Evolutionary conservation across 495 filamentous ascomycete species (phyloP), one percentile per base, ranked within the genome.

Genomic region (Penicillium fimorum): DNA sequence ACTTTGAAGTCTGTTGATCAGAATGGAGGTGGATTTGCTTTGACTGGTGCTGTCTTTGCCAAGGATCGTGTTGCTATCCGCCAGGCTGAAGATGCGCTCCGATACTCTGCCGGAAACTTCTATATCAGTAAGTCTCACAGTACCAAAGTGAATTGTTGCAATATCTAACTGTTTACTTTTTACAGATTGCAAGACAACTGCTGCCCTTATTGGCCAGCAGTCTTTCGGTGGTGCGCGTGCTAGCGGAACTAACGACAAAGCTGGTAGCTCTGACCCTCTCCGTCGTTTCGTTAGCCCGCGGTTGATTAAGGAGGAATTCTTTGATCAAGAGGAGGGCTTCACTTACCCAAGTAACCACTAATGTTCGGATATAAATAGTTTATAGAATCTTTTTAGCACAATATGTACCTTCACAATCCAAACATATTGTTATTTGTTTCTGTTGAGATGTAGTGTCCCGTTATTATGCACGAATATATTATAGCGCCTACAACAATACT

Each of bases 161-260:
- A n/a, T 40, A 10, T 35, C 40, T 51, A 57, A 55, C 15, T 10
- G 22, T 50, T 32, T 50, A 9, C 3, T 9, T 35, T 35, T 15
- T 41, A n/a, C 40, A 78, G 75, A 91, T 71, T 89, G 87, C 77
- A 92, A 92, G 79, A 87, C 82, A 52, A 93, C 89, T 4, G 89
- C 87, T 13, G 89, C 89, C 7, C 82, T 93, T 17, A 88, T 92
- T 10, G 89, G 88, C 8, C 89, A 92, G 76, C 89, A 93, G 69
- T 82, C 88, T 32, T 92, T 93, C 65, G 89, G 89, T 25, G 89
- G 89, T 43, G 80, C 83, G 42, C 77, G 89, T 47, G 82, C 85
- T 18, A 90, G 86, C 60, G 89, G 89, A 11, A 93, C 89, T 5
- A 90, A 91, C 61, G 89, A 93, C 70, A 92, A 92, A 78, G 88